These are phyloP conservation scores for Hibiscus trionum DNA, from an alignment of 345 rosid genomes.

Conservation along the genomic window DNA sequence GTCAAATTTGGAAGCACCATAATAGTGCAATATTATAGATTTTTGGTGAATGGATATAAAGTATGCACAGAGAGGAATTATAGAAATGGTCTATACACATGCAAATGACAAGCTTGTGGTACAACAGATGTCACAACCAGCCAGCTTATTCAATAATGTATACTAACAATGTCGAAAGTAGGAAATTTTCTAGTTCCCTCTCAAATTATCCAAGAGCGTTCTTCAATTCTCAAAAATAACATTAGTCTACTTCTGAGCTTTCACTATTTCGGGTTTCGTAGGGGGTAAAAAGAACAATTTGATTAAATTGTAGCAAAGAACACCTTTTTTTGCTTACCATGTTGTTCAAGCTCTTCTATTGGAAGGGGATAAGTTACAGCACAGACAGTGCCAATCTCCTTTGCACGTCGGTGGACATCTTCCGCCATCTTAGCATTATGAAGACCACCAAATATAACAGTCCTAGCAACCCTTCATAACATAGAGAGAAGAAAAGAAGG, in stretches of 20 bases:
- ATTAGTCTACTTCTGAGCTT: neutral
- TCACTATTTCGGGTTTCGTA: neutral
- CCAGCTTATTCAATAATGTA: neutral
- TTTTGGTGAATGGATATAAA: neutral
- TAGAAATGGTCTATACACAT: neutral
- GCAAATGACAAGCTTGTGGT: neutral
- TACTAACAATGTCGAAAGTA: neutral
- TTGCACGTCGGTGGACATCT: slow-evolving; percentile 54
- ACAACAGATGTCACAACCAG: neutral
- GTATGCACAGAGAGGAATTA: neutral
- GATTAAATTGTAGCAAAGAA: neutral
- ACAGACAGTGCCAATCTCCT: slow-evolving; percentile 68
- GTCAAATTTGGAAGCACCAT: neutral
- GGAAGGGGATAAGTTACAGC: slow-evolving; percentile 82
- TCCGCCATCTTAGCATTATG: slow-evolving; percentile 61
- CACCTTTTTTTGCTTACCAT: slow-evolving; percentile 39
- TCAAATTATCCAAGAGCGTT: neutral
- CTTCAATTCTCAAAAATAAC: neutral
- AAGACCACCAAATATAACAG: slow-evolving; percentile 89
- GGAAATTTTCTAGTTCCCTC: neutral
- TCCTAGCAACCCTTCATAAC: slow-evolving; percentile 73
- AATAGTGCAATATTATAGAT: neutral
- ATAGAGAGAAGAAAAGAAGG: slow-evolving; percentile 8
- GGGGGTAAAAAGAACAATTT: neutral
- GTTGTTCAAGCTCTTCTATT: slow-evolving; percentile 51